Conservation (phyloP, 2,329 filamentous ascomycete genomes). For the Sporothrix pallida region DNA sequence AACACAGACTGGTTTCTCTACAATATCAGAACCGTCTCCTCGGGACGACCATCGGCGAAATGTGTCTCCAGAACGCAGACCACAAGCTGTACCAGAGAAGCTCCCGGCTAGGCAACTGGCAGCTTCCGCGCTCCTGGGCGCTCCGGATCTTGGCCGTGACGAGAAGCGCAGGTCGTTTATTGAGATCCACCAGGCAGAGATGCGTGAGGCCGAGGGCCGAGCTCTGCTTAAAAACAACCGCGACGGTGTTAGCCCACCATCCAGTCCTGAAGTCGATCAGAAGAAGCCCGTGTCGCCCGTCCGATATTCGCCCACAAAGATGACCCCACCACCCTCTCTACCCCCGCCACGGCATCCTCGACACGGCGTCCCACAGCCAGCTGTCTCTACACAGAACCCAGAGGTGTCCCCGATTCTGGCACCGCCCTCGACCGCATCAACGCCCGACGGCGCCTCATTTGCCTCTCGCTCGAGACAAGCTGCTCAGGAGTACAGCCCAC, state of each 20-base stretch:
- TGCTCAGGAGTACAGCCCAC: constrained; percentile 50
- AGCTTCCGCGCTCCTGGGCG: constrained; percentile 47
- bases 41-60: constrained; percentile 35
- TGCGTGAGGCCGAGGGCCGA: constrained; percentile 65
- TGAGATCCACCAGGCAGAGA: constrained; percentile 63
- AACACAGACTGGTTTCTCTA: constrained; percentile 62
- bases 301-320: constrained; percentile 27
- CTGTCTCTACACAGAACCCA: constrained; percentile 6
- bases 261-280: constrained; percentile 39
- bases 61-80: constrained; percentile 54
- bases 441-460: constrained; percentile 35
- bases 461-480: constrained; percentile 30
- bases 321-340: constrained; percentile 15
- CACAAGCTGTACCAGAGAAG: constrained; percentile 47
- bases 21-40: constrained; percentile 41
- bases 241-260: constrained; percentile 43
- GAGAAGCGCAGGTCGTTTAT: constrained; percentile 64
- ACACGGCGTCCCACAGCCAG: not conserved
- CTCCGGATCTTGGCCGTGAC: constrained; percentile 49
- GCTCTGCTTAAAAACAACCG: constrained; percentile 61
- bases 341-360: constrained; percentile 35
- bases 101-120: constrained; percentile 45
- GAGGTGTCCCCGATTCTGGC: constrained; percentile 31
- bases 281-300: constrained; percentile 20
- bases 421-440: constrained; percentile 25